Evolutionary conservation across 768 basidiomycete genomes (phyloP).

Genomic region (Phaeotremella fagi): DNA sequence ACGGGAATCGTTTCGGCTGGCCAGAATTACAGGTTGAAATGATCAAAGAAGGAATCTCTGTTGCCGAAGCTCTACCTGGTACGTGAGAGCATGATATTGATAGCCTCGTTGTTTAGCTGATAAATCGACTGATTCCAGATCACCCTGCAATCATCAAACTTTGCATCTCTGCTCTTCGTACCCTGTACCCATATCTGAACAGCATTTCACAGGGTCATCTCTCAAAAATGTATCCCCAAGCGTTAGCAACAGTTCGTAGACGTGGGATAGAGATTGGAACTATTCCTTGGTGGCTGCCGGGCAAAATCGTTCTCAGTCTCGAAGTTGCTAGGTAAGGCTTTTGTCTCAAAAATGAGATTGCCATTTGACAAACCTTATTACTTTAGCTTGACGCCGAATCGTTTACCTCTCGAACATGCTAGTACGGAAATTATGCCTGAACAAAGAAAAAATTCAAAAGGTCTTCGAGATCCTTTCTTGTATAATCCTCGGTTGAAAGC

Average conservation of each 20-base stretch:
- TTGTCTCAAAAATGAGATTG: too few relatives aligned
- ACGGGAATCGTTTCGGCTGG: slow-evolving; percentile 65
- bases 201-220: slow-evolving; percentile 75
- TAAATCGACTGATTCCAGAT: slow-evolving; percentile 54
- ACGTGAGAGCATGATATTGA: slow-evolving; percentile 21
- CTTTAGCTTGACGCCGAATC: slow-evolving; percentile 63
- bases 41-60: slow-evolving; percentile 83
- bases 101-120: neutral
- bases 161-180: slow-evolving; percentile 77
- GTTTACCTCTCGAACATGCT: slow-evolving; percentile 69
- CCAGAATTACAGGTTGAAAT: slow-evolving; percentile 89
- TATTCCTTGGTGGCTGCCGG: slow-evolving; percentile 81
- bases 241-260: slow-evolving; percentile 66
- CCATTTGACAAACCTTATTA: neutral
- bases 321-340: slow-evolving; percentile 73
- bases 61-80: slow-evolving; percentile 90
- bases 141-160: slow-evolving; percentile 79
- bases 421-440: slow-evolving; percentile 26
- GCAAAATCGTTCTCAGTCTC: slow-evolving; percentile 68
- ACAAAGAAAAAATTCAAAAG: slow-evolving; percentile 24
- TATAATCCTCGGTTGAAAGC: slow-evolving; percentile 74
- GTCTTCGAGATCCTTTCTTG: slow-evolving; percentile 72
- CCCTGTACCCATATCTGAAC: slow-evolving; percentile 63
- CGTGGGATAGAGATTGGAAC: slow-evolving; percentile 60
- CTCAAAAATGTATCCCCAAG: slow-evolving; percentile 65